Evolutionary conservation across 495 filamentous ascomycete genomes (phyloP).

Genomic region (Tuber magnatum): DNA sequence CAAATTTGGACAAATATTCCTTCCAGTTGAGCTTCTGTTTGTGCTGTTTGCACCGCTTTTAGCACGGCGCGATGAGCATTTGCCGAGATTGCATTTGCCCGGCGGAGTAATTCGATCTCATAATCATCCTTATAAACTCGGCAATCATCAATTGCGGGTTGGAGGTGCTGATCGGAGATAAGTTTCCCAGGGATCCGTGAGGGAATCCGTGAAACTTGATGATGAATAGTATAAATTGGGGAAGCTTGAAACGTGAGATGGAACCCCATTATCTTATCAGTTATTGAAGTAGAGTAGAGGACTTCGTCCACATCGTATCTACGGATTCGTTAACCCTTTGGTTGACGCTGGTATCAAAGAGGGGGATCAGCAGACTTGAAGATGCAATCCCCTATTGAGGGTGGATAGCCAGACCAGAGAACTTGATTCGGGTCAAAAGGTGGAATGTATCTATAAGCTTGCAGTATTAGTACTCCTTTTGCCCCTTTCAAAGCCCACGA

Average conservation of each 20-base stretch:
- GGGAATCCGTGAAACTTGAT: slow-evolving; percentile 30
- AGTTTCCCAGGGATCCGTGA: slow-evolving; percentile 11
- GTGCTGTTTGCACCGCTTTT: slow-evolving; percentile 50
- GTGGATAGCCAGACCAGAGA: slow-evolving; percentile 56
- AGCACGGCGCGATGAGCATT: slow-evolving; percentile 66
- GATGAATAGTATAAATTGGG: slow-evolving; percentile 37
- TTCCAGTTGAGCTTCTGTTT: slow-evolving; percentile 77
- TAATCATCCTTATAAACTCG: slow-evolving; percentile 72
- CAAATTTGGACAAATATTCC: slow-evolving; percentile 66
- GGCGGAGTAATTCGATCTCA: slow-evolving; percentile 69
- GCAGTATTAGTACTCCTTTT: neutral
- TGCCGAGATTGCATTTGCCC: slow-evolving; percentile 69
- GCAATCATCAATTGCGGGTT: slow-evolving; percentile 62
- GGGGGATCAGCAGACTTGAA: slow-evolving; percentile 40
- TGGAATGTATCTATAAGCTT: slow-evolving; percentile 47
- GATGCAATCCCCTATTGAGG: slow-evolving; percentile 48
- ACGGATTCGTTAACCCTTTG: neutral
- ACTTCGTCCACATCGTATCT: slow-evolving; percentile 50
- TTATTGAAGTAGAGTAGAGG: slow-evolving; percentile 39
- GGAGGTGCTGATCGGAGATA: slow-evolving; percentile 48
- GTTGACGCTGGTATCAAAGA: neutral
- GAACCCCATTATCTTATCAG: slow-evolving; percentile 23
- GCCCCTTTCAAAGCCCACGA: neutral
- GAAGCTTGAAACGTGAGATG: slow-evolving; percentile 24
- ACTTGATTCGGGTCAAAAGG: slow-evolving; percentile 50